phyloP scores from a whole-genome alignment of 805 yeast species.

The Saccharomycopsis babjevae region DNA sequence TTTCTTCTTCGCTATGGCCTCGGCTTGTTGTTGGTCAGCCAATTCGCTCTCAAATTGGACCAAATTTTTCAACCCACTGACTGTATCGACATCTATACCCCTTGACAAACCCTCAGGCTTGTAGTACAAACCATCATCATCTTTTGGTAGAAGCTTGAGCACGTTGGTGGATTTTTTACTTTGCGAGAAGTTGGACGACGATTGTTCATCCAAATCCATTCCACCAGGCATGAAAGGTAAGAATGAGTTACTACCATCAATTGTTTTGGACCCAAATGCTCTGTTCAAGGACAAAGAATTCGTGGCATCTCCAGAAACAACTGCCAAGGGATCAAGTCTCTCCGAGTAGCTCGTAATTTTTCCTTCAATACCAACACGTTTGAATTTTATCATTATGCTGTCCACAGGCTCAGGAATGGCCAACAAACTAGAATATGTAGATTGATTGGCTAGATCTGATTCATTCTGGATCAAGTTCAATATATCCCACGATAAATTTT shows the following conservation, averaged over 20 bases:
- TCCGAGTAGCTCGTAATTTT: conserved; percentile 53
- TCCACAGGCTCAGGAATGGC: conserved; percentile 49
- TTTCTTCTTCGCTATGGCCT: conserved; percentile 17
- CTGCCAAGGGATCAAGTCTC: conserved; percentile 39
- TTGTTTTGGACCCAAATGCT: conserved; percentile 47
- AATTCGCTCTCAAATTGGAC: conserved; percentile 25
- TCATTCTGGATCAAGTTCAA: conserved; percentile 55
- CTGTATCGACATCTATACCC: conserved; percentile 39
- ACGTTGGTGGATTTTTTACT: conserved; percentile 25
- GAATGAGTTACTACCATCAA: conserved; percentile 61
- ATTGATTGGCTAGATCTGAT: conserved; percentile 30
- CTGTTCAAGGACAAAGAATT: conserved; percentile 69
- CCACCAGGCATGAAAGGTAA: conserved; percentile 96
- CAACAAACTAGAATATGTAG: conserved; percentile 40
- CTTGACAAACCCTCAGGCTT: conserved; percentile 73
- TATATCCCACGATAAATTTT: conserved; percentile 51
- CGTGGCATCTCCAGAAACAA: conserved; percentile 43
- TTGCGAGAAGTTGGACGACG: neutral
- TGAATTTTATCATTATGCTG: conserved; percentile 57
- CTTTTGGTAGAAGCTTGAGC: conserved; percentile 46
- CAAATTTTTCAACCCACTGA: conserved; percentile 3
- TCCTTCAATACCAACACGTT: conserved; percentile 70
- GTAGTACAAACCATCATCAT: conserved; percentile 67
- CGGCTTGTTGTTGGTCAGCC: conserved; percentile 20
- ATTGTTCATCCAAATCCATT: conserved; percentile 22